Base-by-base conservation (phyloP, 768 basidiomycete genomes). In the Pleurotus citrinopileatus region DNA sequence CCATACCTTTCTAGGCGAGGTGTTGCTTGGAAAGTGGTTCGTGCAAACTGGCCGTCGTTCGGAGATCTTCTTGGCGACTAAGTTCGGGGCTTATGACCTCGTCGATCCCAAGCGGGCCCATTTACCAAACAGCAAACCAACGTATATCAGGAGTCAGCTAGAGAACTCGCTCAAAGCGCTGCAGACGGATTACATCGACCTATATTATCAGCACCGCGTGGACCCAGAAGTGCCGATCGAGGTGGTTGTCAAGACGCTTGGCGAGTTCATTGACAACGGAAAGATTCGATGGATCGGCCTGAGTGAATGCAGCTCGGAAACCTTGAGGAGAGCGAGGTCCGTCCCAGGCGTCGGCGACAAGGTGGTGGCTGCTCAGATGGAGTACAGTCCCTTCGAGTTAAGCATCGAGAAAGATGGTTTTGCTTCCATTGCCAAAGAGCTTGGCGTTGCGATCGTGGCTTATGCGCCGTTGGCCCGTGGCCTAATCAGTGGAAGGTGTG, bases 381-480 rank as follows among this genome's bases (percentile, higher is more conserved):
- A 71, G 52, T 70, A 63, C 47, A 65, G 63, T 25, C 61, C 61
- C 2, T 67, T 67, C 43, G 55, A 59, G 45, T 22, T 65, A 23
- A 58, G 57, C 32, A 61, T 59, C 23, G 74, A 77, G 59, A 62
- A 65, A 45, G 57, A 57, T 36, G 68, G 64, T 9, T 37, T 73
- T 25, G 44, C 67, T 29, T 60, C 62, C 15, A 59, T 64, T 9
- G 64, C 63, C 22, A 20, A 61, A 28, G 68, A 69, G 56, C 54
- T 61, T 17, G 70, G 71, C 2, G 63, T 71, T 3, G 60, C 61
- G 13, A 47, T 72, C 34, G 67, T 72, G 2, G 65, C 66, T 12
- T 72, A 72, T 34, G 61, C 62, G 19, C 71, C 71, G 7, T 59
- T 71, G 13, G 70, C 71, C 2, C 64, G 70, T 37, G 74, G 75